Conservation (phyloP, 139 green algal genomes). For the Trebouxia sp. region DNA sequence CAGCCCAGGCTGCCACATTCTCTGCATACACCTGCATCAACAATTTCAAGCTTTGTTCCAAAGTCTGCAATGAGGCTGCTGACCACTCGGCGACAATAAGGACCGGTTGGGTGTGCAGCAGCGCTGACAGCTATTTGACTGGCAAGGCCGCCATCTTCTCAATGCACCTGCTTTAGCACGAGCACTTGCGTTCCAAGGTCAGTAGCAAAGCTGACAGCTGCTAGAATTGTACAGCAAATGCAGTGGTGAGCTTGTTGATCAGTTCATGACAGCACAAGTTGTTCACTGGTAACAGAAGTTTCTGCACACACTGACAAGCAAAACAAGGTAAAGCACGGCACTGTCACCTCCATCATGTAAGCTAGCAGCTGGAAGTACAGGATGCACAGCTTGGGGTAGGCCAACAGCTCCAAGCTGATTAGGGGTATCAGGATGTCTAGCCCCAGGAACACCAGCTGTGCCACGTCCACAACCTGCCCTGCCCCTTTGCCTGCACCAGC, state of each 20-base stretch:
- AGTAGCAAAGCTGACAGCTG: conserved; percentile 55
- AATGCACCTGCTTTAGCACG: too few species aligned
- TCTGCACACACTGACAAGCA: too few species aligned
- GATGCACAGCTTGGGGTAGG: conserved; percentile 78
- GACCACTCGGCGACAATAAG: too few species aligned
- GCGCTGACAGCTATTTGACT: too few species aligned
- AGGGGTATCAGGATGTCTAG: conserved; percentile 81
- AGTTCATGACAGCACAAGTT: too few species aligned
- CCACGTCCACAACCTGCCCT: conserved; percentile 24
- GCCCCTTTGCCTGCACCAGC: not conserved
- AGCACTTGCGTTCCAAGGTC: conserved; percentile 64
- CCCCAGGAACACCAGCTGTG: conserved; percentile 67
- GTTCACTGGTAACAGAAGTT: too few species aligned
- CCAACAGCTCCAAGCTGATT: conserved; percentile 75
- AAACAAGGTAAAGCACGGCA: not conserved
- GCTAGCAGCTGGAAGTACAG: conserved; percentile 80
- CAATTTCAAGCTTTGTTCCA: too few species aligned
- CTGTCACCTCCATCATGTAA: conserved; percentile 73
- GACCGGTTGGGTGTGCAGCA: too few species aligned
- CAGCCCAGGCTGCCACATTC: conserved; percentile 64
- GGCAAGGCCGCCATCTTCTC: too few species aligned
- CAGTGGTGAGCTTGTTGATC: too few species aligned
- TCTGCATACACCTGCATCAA: conserved; percentile 76
- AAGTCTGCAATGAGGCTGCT: too few species aligned
- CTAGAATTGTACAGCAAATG: conserved; percentile 65